Conservation (phyloP, 2,329 filamentous ascomycete genomes). For the Venturia nashicola region DNA sequence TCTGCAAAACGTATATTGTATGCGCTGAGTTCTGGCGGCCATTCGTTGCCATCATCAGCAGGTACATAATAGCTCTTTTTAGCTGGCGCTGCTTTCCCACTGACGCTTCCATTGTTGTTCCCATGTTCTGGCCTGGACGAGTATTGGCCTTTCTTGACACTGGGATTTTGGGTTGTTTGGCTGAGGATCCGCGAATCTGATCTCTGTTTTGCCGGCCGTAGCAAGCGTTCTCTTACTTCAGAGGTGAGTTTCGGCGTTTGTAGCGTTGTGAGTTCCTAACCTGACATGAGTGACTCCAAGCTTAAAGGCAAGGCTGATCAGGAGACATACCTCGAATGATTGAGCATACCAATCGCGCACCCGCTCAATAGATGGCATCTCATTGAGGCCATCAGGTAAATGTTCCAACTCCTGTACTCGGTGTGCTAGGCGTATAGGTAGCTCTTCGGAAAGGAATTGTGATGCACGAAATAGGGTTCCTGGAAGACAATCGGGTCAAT, state of each 20-base stretch:
- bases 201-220: constrained; percentile 48
- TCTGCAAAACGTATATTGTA: constrained; percentile 89
- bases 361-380: constrained; percentile 92
- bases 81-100: constrained; percentile 33
- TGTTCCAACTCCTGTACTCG: constrained; percentile 88
- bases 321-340: constrained; percentile 76
- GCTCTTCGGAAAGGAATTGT: constrained; percentile 95
- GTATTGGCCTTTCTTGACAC: constrained; percentile 74
- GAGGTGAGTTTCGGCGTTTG: constrained; percentile 62
- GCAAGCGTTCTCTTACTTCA: constrained; percentile 68
- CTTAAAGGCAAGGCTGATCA: neutral
- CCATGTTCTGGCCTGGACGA: constrained; percentile 39
- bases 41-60: constrained; percentile 76
- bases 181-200: constrained; percentile 57
- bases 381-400: constrained; percentile 87
- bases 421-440: constrained; percentile 91
- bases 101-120: constrained; percentile 36
- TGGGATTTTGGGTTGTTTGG: constrained; percentile 81
- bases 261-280: constrained; percentile 80
- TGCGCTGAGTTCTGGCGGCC: constrained; percentile 87
- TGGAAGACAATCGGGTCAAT: constrained; percentile 11
- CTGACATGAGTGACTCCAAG: constrained; percentile 14
- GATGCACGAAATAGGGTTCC: constrained; percentile 95
- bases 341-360: constrained; percentile 99
- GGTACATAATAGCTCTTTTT: constrained; percentile 75